A percentile compares a stretch with the other conserved stretches of the same genome.
These are phyloP conservation scores for Cocos nucifera DNA, from an alignment of 176 grass and related monocot genomes.

Conservation along the genomic window DNA sequence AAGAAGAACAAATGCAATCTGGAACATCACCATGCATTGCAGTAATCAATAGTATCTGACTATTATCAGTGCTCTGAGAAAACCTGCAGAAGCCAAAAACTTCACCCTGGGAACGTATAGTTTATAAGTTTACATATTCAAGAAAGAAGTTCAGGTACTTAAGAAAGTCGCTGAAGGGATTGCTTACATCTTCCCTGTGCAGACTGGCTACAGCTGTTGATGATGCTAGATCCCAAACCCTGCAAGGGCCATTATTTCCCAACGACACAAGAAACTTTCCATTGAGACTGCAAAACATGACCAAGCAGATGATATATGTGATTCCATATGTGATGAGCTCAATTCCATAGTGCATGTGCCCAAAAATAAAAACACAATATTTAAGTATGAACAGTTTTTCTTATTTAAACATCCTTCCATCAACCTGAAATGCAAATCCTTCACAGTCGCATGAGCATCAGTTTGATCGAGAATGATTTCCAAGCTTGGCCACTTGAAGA, in stretches of 20 bases:
- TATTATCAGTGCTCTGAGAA: conserved; percentile 30
- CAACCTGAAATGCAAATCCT: conserved; percentile 88
- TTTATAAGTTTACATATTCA: conserved; percentile 18
- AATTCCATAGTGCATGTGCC: too few relatives aligned
- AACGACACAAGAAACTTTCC: conserved; percentile 72
- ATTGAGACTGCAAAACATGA: conserved; percentile 38
- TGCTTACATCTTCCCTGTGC: conserved; percentile 64
- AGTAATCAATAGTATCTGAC: conserved; percentile 50
- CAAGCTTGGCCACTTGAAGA: conserved; percentile 86
- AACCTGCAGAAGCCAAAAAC: conserved; percentile 88
- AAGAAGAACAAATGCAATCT: conserved; percentile 28
- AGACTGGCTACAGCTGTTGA: conserved; percentile 56
- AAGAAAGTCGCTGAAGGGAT: not conserved
- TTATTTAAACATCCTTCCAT: not conserved
- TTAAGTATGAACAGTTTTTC: too few relatives aligned
- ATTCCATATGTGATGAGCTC: too few relatives aligned
- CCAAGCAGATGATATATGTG: too few relatives aligned
- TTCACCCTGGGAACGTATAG: conserved; percentile 66
- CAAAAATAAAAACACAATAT: too few relatives aligned
- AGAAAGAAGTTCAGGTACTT: not conserved
- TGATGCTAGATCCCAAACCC: conserved; percentile 69
- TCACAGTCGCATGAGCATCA: conserved; percentile 56
- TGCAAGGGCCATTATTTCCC: conserved; percentile 69
- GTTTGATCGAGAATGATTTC: conserved; percentile 55
- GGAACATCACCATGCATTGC: conserved; percentile 62